Evolutionary conservation across 2,329 filamentous ascomycete genomes (phyloP), one percentile per base, ranked within the genome.

Genomic region (Penicillium sp.): DNA sequence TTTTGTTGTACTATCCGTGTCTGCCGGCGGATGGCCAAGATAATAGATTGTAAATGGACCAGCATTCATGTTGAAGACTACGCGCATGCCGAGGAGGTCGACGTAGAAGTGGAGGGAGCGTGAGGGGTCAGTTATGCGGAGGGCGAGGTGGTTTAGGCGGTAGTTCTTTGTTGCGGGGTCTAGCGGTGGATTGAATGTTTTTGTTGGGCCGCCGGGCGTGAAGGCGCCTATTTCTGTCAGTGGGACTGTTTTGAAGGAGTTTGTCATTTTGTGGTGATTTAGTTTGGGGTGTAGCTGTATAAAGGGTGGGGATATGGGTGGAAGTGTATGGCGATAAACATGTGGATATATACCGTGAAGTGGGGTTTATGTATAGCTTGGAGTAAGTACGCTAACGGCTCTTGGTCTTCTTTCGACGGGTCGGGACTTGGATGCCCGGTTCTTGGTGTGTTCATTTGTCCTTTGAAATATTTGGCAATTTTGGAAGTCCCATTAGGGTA

Each of bases 21-120:
- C 54, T 14, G 69, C 67, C 13, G 69, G 66, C 4, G 74, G 73
- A 43, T 75, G 71, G 7, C 72, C 73, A 6, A 76, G 70, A 53
- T 75, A 76, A 60, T 76, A 76, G 52, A 76, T 70, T 8, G 73
- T 76, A 60, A 73, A 75, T 8, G 73, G 73, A 8, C 74, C 73
- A 33, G 70, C 65, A 50, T 76, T 75, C 67, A 75, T 70, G 22
- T 66, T 73, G 56, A 75, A 76, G 24, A 76, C 63, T 5, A 73
- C 68, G 10, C 73, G 71, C 73, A 77, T 75, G 52, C 73, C 73
- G 62, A 76, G 69, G 9, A 75, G 66, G 35, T 73, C 58, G 44
- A 75, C 63, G 51, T 76, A 76, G 63, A 76, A 77, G 49, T 71
- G 66, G 1, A 76, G 66, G 3, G 72, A 70, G 55, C 62, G 65